These are phyloP conservation scores for Zalaria obscura DNA, from an alignment of 2,329 filamentous ascomycete genomes.

Conservation along the genomic window DNA sequence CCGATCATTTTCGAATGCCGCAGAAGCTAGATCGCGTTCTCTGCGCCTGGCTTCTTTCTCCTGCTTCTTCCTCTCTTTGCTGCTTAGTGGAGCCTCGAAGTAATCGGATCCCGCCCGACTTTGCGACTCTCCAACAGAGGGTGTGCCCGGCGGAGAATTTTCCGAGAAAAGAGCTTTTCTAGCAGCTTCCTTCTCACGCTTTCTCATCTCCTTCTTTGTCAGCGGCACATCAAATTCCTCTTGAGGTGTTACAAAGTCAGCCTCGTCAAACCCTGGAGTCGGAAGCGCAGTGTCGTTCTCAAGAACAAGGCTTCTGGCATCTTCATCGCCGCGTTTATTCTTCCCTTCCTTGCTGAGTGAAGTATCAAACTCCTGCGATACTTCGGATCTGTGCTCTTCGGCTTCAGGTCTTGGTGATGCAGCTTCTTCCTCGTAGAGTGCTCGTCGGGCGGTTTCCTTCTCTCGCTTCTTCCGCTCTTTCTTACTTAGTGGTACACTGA, in stretches of 20 bases:
- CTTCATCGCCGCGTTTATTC: no score
- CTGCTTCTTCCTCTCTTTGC: constrained; percentile 36
- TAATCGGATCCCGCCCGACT: constrained; percentile 4
- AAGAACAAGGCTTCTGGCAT: no score
- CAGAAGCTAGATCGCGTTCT: neutral
- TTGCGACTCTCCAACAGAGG: neutral
- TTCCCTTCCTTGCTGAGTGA: no score
- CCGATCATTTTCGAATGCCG: neutral
- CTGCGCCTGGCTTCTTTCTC: constrained; percentile 21
- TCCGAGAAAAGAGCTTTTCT: constrained; percentile 8
- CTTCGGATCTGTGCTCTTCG: neutral
- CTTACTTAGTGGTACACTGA: constrained; percentile 19
- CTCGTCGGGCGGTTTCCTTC: constrained; percentile 21
- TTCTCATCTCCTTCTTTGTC: constrained; percentile 25
- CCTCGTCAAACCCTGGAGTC: no score
- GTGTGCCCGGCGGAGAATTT: neutral
- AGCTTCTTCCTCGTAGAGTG: neutral
- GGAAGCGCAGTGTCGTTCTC: no score
- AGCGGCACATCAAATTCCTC: constrained; percentile 19
- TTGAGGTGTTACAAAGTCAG: constrained; percentile 5
- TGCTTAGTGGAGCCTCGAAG: constrained; percentile 24
- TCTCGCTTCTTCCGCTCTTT: constrained; percentile 30
- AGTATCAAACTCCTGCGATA: no score
- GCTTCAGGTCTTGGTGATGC: neutral
- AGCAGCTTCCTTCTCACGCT: constrained; percentile 26